Base-by-base conservation (phyloP, 768 basidiomycete species). In the Rhodotorula sphaerocarpa region DNA sequence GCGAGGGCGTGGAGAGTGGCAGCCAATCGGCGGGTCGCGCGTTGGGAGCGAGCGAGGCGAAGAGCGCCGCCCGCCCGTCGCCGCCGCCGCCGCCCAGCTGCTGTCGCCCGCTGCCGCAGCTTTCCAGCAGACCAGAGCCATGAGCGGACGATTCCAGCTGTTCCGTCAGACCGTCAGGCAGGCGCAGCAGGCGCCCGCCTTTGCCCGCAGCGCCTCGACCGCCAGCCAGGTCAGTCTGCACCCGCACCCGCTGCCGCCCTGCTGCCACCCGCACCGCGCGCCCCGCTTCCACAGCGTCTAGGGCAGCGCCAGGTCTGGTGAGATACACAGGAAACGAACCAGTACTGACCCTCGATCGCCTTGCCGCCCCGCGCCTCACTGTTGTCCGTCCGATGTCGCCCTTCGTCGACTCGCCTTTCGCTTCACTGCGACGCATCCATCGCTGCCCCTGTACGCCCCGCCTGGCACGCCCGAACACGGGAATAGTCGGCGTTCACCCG, bases 121-220 rank as follows among this genome's bases (percentile, higher is more conserved):
- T 39, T n/a, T n/a, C n/a, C n/a, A 39, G 36, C 36, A 39, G 10
- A 16, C 36, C 36, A 9, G 10, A 39, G 43, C 54, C 21, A 46
- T 60, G 58, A 50, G 48, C 43, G 36, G 54, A 27, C 58, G 57
- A 21, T 65, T 56, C 58, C 45, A 50, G 11, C 51, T 65, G 54
- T 25, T 60, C 27, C 63, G 63, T 33, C 50, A 48, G 33, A 39
- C 48, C 50, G 50, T 57, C 50, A 28, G 45, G 43, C 33, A 47
- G 33, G 56, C 58, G 28, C 50, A 57, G 54, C 56, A 52, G 44
- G 11, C 54, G 34, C 23, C 57, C 23, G 42, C 33, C 25, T 36
- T 59, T 25, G 27, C 57, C 36, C 58, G 58, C 41, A 25, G 50
- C 31, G 54, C 55, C 55, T 56, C 58, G 47, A 56, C 63, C 36